Conservation (phyloP, 768 basidiomycete species). For the Boletus rubescentipes region DNA sequence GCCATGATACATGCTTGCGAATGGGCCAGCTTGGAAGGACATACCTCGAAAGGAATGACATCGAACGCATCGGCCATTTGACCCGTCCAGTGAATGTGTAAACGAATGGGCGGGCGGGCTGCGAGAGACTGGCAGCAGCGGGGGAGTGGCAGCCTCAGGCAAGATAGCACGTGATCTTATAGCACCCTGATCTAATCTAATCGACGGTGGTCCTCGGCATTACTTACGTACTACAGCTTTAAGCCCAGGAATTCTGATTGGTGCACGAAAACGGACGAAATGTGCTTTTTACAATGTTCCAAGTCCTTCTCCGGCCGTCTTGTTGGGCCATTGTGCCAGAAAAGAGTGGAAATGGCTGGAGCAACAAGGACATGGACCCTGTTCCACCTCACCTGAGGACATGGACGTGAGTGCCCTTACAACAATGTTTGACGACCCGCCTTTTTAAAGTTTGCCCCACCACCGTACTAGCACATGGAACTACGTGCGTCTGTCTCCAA, state of each 20-base stretch:
- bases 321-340: conserved; percentile 53
- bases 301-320: conserved; percentile 21
- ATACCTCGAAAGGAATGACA: conserved; percentile 82
- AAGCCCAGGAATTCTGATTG: no score
- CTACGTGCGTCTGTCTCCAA: conserved; percentile 58
- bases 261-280: no score
- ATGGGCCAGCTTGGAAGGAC: conserved; percentile 18
- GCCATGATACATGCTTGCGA: background rate
- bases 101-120: background rate
- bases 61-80: conserved; percentile 72
- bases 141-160: background rate
- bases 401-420: conserved; percentile 45
- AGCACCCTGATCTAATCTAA: conserved; percentile 14
- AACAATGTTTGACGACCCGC: no score
- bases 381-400: conserved; percentile 60
- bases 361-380: conserved; percentile 77
- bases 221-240: no score
- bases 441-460: background rate
- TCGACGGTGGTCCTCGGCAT: background rate
- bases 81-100: background rate
- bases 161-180: conserved; percentile 25
- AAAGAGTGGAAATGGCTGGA: conserved; percentile 55
- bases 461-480: conserved; percentile 46
- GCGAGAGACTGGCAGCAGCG: conserved; percentile 1
- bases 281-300: conserved; percentile 2